Conservation (phyloP, 495 filamentous ascomycete genomes). For the Xylaria cubensis region DNA sequence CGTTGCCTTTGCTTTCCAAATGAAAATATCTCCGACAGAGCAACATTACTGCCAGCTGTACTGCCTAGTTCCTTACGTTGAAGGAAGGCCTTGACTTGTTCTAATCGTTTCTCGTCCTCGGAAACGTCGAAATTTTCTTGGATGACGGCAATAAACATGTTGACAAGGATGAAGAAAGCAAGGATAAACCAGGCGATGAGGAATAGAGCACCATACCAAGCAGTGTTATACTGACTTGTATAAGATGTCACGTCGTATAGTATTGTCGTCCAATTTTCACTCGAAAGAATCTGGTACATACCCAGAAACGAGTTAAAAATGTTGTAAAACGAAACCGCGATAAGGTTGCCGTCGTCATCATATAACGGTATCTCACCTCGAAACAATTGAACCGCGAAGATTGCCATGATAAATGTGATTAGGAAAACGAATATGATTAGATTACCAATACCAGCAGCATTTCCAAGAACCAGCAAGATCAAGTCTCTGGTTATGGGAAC, state of each 20-base stretch:
- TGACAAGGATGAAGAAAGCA: slow-evolving; percentile 93
- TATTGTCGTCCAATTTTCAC: slow-evolving; percentile 92
- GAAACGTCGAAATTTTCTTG: slow-evolving; percentile 99
- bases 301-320: slow-evolving; percentile 96
- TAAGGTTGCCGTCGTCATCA: slow-evolving; percentile 61
- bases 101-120: slow-evolving; percentile 95
- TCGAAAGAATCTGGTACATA: slow-evolving; percentile 98
- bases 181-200: slow-evolving; percentile 96
- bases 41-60: slow-evolving; percentile 68
- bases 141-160: slow-evolving; percentile 99
- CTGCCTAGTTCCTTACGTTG: slow-evolving; percentile 86
- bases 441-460: slow-evolving; percentile 90
- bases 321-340: slow-evolving; percentile 79
- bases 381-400: slow-evolving; percentile 93
- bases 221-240: slow-evolving; percentile 65
- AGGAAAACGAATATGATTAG: slow-evolving; percentile 95
- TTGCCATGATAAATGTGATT: slow-evolving; percentile 89
- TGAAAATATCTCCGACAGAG: slow-evolving; percentile 86
- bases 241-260: slow-evolving; percentile 81
- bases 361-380: slow-evolving; percentile 76
- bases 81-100: slow-evolving; percentile 93
- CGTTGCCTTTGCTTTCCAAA: slow-evolving; percentile 69
- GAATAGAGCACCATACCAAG: slow-evolving; percentile 96
- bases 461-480: slow-evolving; percentile 87
- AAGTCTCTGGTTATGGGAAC: slow-evolving; percentile 85